These are phyloP conservation scores for Rhodomyrtus psidioides DNA, from an alignment of 441 rosid genomes.

Conservation along the genomic window DNA sequence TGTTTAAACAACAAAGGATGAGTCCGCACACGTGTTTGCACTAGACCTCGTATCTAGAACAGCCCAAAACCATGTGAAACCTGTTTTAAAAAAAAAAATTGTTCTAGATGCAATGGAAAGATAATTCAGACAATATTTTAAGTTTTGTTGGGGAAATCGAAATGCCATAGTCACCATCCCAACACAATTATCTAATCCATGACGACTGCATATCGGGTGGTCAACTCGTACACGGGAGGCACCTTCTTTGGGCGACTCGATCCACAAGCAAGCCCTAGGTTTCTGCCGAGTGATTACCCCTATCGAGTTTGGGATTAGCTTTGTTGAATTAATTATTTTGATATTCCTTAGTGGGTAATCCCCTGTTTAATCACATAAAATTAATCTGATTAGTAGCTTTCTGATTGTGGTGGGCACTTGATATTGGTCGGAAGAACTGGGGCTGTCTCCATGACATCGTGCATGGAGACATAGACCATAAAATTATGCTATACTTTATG, in stretches of 20 bases:
- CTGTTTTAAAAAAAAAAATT: neutral
- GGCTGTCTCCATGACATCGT: conserved; percentile 7
- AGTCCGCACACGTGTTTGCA: neutral
- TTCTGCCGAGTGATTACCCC: neutral
- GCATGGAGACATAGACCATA: conserved; percentile 13
- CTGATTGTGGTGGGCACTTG: neutral
- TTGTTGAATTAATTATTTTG: neutral
- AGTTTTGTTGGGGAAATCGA: neutral
- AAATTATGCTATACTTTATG: neutral
- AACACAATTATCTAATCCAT: neutral
- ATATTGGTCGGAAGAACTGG: neutral
- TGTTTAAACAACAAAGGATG: neutral
- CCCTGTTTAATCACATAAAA: neutral
- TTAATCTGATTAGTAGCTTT: neutral
- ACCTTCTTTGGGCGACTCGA: neutral
- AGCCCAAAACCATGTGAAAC: neutral
- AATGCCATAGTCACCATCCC: neutral
- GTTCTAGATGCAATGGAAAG: neutral
- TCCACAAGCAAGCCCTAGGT: neutral
- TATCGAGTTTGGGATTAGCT: neutral
- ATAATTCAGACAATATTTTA: neutral
- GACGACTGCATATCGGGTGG: neutral
- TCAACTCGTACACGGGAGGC: neutral
- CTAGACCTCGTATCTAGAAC: neutral
- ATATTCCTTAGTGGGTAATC: neutral